A percentile compares a stretch with the other conserved stretches of the same genome.
These are phyloP conservation scores for Solanum chiquidenum DNA, from an alignment of 257 asterid genomes.

Conservation along the genomic window DNA sequence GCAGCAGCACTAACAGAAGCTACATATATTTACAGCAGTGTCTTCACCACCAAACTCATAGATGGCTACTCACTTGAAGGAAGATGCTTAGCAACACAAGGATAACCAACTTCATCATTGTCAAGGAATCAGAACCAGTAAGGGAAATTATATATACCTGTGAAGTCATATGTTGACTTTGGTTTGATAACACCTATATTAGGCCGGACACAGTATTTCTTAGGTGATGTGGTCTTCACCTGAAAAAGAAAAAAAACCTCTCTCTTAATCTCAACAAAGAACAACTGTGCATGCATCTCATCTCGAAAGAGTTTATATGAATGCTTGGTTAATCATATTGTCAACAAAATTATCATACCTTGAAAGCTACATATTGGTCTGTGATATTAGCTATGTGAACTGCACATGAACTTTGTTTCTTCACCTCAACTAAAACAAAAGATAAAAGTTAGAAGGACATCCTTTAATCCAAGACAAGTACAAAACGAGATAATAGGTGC, in stretches of 20 bases:
- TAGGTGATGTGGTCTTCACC: slow-evolving; percentile 94
- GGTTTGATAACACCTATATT: slow-evolving; percentile 83
- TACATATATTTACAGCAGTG: background rate
- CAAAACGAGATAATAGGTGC: background rate
- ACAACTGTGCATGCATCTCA: background rate
- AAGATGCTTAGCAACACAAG: background rate
- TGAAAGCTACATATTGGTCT: slow-evolving; percentile 78
- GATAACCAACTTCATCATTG: background rate
- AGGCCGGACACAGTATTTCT: slow-evolving; percentile 82
- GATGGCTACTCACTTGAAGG: background rate
- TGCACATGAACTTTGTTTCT: slow-evolving; percentile 63
- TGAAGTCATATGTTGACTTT: slow-evolving; percentile 54
- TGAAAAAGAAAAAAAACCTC: slow-evolving; percentile 17
- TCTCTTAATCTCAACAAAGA: background rate
- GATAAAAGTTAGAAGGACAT: slow-evolving; percentile 9
- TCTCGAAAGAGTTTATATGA: background rate
- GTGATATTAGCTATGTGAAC: slow-evolving; percentile 61
- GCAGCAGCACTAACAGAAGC: background rate
- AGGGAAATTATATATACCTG: slow-evolving; percentile 31
- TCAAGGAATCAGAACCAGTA: background rate
- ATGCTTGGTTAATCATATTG: background rate
- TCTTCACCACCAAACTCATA: background rate
- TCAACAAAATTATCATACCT: slow-evolving; percentile 37
- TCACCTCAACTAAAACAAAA: slow-evolving; percentile 60
- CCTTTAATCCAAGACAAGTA: background rate